Evolutionary conservation across 306 rosid species (phyloP).

Genomic region (Cucurbita moschata): DNA sequence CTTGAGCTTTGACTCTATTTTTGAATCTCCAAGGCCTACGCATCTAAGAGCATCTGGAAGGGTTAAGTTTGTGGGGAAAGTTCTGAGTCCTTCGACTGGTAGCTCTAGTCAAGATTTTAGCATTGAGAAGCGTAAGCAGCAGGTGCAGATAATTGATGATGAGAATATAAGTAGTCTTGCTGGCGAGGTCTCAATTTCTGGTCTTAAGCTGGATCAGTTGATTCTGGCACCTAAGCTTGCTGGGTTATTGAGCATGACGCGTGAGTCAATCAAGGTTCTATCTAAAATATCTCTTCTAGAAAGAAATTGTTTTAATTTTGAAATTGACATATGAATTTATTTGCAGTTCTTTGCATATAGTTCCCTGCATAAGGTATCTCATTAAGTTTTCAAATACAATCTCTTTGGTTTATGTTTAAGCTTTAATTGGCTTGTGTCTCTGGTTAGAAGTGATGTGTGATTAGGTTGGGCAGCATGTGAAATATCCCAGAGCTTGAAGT

Average conservation of each 20-base stretch:
- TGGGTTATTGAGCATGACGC: constrained; percentile 57
- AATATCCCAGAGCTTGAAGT: neutral
- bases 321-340: neutral
- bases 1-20: constrained; percentile 45
- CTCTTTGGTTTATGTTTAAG: neutral
- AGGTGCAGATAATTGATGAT: constrained; percentile 18
- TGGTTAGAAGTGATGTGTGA: neutral
- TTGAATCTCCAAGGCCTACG: constrained; percentile 72
- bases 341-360: neutral
- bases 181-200: constrained; percentile 68
- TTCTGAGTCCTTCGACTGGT: constrained; percentile 31
- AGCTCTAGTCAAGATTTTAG: constrained; percentile 26
- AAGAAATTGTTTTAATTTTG: neutral
- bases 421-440: neutral
- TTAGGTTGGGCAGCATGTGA: neutral
- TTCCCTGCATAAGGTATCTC: neutral
- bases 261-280: constrained; percentile 53
- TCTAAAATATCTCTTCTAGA: constrained; percentile 2
- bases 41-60: constrained; percentile 75
- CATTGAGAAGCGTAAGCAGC: constrained; percentile 24
- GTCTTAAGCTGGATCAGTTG: constrained; percentile 83
- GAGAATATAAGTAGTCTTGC: constrained; percentile 36
- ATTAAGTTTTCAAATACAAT: neutral
- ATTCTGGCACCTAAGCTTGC: constrained; percentile 78
- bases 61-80: constrained; percentile 78